Evolutionary conservation across 2,329 filamentous ascomycete species (phyloP).

Genomic region (Pseudogymnoascus sp.): DNA sequence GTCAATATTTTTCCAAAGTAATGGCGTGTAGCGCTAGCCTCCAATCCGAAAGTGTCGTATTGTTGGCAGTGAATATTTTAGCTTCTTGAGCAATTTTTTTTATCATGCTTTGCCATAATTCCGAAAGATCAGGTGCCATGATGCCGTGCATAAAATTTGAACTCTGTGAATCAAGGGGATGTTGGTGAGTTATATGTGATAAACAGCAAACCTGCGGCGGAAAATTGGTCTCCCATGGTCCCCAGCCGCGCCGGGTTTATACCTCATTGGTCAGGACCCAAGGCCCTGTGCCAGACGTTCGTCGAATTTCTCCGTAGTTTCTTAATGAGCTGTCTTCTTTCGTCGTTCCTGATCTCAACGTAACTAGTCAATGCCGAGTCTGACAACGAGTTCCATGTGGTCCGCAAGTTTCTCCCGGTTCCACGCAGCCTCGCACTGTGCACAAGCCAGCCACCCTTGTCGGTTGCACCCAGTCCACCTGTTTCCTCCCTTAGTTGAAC

Average conservation of each 20-base stretch:
- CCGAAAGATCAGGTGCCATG: background rate
- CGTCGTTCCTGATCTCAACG: background rate
- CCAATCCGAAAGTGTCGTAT: background rate
- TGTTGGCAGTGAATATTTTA: constrained; percentile 1
- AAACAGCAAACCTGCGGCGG: background rate
- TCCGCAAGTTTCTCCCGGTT: background rate
- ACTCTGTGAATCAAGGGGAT: background rate
- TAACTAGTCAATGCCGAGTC: background rate
- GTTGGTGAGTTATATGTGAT: background rate
- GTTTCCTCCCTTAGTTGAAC: background rate
- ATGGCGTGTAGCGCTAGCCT: background rate
- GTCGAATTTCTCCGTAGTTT: background rate
- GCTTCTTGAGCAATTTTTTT: background rate
- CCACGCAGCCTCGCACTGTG: background rate
- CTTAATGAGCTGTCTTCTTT: background rate
- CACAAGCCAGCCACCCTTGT: background rate
- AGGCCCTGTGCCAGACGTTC: background rate
- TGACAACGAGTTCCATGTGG: background rate
- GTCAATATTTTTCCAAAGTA: background rate
- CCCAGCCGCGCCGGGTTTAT: background rate
- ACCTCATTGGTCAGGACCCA: background rate
- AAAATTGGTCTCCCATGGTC: background rate
- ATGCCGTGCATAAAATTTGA: background rate
- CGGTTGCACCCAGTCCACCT: background rate
- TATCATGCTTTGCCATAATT: background rate